Evolutionary conservation across 108 stramenopile genomes (phyloP).

Genomic region (Aurantiochytrium sp.): DNA sequence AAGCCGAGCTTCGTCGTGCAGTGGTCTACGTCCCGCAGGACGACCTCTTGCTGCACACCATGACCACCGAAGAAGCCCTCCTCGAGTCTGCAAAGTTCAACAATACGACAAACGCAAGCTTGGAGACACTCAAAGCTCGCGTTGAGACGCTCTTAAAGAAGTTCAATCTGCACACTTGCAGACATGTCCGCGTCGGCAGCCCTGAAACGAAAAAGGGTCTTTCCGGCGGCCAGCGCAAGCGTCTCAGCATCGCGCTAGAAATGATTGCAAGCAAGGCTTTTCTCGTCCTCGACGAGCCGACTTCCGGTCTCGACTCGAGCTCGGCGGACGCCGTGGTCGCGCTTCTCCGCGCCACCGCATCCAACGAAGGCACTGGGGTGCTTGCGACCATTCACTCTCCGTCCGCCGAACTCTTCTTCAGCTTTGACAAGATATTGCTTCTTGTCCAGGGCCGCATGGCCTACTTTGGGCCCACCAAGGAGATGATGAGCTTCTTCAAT

Average conservation of each 20-base stretch:
- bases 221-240: slow-evolving; percentile 33
- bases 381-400: slow-evolving; percentile 39
- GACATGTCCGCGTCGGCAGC: neutral
- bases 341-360: neutral
- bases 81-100: neutral
- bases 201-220: neutral
- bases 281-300: slow-evolving; percentile 39
- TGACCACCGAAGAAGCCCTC: neutral
- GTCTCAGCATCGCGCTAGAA: slow-evolving; percentile 25
- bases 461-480: neutral
- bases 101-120: neutral
- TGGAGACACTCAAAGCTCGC: neutral
- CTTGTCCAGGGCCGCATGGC: neutral
- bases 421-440: neutral
- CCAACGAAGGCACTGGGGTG: neutral
- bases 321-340: neutral
- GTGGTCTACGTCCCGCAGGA: neutral
- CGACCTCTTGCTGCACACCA: neutral
- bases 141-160: slow-evolving; percentile 14
- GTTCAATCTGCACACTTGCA: slow-evolving; percentile 26
- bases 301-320: slow-evolving; percentile 33
- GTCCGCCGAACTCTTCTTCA: neutral
- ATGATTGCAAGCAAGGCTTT: neutral
- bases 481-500: neutral
- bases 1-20: neutral